phyloP scores from a whole-genome alignment of 2,329 filamentous ascomycete species.

The Aureobasidium namibiae region DNA sequence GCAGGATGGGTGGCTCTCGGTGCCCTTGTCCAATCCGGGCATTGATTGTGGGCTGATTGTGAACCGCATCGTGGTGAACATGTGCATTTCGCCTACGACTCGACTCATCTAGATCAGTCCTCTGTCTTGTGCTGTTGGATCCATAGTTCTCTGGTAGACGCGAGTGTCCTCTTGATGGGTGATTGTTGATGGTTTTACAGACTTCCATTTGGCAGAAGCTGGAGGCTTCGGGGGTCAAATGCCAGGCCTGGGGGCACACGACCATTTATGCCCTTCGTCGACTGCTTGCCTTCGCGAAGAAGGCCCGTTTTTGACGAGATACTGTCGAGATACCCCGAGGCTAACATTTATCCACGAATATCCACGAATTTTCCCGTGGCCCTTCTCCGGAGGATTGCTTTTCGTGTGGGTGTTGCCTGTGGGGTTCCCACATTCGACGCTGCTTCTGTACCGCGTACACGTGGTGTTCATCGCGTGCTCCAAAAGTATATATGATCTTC shows the following conservation, averaged over 20 bases:
- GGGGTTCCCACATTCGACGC: conserved; percentile 9
- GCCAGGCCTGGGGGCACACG: conserved; percentile 5
- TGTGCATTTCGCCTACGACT: not conserved
- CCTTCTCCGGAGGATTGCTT: conserved; percentile 7
- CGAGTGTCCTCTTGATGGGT: not conserved
- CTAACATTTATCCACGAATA: conserved; percentile 8
- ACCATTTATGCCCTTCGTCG: conserved; percentile 10
- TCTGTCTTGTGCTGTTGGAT: not conserved
- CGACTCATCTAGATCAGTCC: not conserved
- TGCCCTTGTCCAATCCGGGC: not conserved
- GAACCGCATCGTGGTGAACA: not conserved
- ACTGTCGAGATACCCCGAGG: conserved; percentile 11
- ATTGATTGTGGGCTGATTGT: not conserved
- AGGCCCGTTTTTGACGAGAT: conserved; percentile 12
- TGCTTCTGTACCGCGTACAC: not conserved
- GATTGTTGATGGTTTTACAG: not conserved
- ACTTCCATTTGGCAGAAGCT: not conserved
- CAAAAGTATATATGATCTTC: not conserved
- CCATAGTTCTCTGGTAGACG: not conserved
- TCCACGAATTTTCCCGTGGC: conserved; percentile 10
- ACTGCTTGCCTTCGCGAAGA: conserved; percentile 8
- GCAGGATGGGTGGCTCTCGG: not conserved
- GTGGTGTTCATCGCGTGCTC: not conserved
- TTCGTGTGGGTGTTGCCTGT: conserved; percentile 9
- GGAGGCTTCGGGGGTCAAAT: not conserved